Evolutionary conservation across 805 yeast species (phyloP), one percentile per base, ranked within the genome.

Genomic region (Priceomyces castillae): DNA sequence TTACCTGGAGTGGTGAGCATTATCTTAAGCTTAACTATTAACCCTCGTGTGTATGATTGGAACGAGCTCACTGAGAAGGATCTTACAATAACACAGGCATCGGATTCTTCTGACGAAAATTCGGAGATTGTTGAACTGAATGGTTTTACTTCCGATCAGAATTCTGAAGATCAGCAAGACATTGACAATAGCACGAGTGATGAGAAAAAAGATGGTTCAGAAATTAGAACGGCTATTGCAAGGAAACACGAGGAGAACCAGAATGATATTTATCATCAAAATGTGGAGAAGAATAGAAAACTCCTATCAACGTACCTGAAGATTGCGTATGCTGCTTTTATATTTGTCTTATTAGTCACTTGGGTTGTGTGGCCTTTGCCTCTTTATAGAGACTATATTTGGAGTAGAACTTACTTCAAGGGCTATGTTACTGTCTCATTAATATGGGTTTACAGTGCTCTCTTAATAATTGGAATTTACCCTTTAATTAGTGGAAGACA

Each of bases 281-380:
- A n/a, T 26, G 31, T 19, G 17, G 15, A 23, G 9, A 22, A 37
- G 3, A 19, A 30, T 9, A n/a, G n/a, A n/a, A 19, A 34, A n/a
- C 4, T 26, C 12, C n/a, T 39, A 14, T n/a, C 20, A 7, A 14
- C n/a, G 10, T 39, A 30, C 20, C 28, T n/a, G 30, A 39, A 39
- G 14, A 9, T 65, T 12, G 64, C 70, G 2, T 51, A 54, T 33
- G 56, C 47, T 12, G 51, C 62, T 11, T 48, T 59, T 5, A 37
- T 65, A 1, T 48, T 64, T 31, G 50, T 54, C n/a, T 46, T 64
- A 7, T 44, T 64, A n/a, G 34, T 67, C 3, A 64, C 69, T 2
- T 65, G 70, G 68, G 68, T 67, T 1, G 42, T 66, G 11, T 65
- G 70, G 67, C 75, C 76, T 31, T 57, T 71, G 37, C 73, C 76